These are phyloP conservation scores for Oenanthe javanica DNA, from an alignment of 140 eudicot genomes.

Conservation along the genomic window DNA sequence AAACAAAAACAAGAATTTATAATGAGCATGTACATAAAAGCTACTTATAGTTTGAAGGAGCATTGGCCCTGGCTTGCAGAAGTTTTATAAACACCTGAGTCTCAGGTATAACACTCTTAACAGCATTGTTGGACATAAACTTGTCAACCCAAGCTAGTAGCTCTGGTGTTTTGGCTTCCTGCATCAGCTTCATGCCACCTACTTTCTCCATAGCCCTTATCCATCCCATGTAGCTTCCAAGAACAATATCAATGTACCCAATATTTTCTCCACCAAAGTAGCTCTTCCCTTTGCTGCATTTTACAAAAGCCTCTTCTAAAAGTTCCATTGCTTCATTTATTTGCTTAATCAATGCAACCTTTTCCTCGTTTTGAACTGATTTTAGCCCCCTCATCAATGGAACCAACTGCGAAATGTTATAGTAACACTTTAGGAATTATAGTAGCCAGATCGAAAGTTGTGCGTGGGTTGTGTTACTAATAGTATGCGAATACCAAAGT, in stretches of 20 bases:
- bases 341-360: slow-evolving; percentile 9
- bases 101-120: slow-evolving; percentile 32
- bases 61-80: neutral
- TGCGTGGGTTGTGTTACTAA: too few relatives aligned
- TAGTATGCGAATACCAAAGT: too few relatives aligned
- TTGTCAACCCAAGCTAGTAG: slow-evolving; percentile 29
- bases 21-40: neutral
- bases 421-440: neutral
- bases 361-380: slow-evolving; percentile 25
- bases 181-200: slow-evolving; percentile 23
- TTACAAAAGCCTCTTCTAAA: slow-evolving; percentile 31
- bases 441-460: too few relatives aligned
- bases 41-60: neutral
- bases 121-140: slow-evolving; percentile 23
- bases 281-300: slow-evolving; percentile 35
- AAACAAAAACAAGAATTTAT: neutral
- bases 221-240: slow-evolving; percentile 43
- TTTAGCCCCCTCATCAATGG: slow-evolving; percentile 6
- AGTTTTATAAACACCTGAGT: slow-evolving; percentile 28
- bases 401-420: slow-evolving; percentile 25
- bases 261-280: slow-evolving; percentile 44
- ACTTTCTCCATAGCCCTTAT: slow-evolving; percentile 15
- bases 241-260: slow-evolving; percentile 38
- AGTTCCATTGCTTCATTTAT: slow-evolving; percentile 16
- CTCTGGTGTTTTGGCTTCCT: slow-evolving; percentile 35